phyloP scores from a whole-genome alignment of 345 rosid species.

The Toxicodendron radicans region DNA sequence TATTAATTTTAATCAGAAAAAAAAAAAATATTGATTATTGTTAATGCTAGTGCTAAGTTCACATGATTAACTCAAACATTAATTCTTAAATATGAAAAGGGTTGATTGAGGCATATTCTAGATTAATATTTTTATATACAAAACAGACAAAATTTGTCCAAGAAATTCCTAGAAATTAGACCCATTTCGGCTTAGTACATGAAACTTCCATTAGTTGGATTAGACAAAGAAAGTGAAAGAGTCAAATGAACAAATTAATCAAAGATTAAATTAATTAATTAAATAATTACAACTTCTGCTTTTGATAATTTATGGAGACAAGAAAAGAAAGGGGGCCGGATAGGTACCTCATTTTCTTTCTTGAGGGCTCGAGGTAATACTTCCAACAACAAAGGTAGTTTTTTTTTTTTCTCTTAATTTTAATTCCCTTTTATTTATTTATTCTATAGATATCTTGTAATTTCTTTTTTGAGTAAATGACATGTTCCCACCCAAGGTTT shows the following conservation, averaged over 20 bases:
- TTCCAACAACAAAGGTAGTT: slow-evolving; percentile 16
- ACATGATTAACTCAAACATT: too few relatives aligned
- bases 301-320: background rate
- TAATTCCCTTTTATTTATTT: background rate
- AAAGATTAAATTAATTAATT: background rate
- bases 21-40: too few relatives aligned
- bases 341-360: slow-evolving; percentile 2
- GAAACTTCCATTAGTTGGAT: slow-evolving; percentile 7
- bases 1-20: too few relatives aligned
- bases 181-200: slow-evolving; percentile 3
- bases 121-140: background rate
- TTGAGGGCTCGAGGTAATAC: slow-evolving; percentile 34
- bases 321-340: too few relatives aligned
- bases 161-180: slow-evolving; percentile 2
- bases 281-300: background rate
- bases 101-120: background rate
- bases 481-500: too few relatives aligned
- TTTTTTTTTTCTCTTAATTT: background rate
- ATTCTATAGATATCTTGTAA: too few relatives aligned
- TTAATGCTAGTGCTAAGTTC: too few relatives aligned
- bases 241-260: background rate
- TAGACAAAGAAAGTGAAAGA: background rate
- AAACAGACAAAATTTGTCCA: background rate
- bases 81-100: background rate
- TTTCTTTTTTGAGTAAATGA: too few relatives aligned